These are phyloP conservation scores for Pascua sp. DNA, from an alignment of 1,284 basidiomycete genomes.

Conservation along the genomic window DNA sequence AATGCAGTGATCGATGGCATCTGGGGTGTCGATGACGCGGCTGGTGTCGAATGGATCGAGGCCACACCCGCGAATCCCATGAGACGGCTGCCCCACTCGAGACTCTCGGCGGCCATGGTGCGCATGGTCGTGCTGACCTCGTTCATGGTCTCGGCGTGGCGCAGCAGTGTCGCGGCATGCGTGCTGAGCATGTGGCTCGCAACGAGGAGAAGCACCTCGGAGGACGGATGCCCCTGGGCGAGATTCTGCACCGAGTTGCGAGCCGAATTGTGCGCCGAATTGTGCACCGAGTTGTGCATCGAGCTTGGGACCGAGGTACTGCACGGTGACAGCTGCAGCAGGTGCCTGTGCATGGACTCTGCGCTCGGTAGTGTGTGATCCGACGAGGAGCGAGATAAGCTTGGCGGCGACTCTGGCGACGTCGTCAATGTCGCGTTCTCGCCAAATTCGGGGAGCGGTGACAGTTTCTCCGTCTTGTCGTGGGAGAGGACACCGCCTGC, in stretches of 20 bases:
- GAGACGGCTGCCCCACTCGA: constrained; percentile 26
- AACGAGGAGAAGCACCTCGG: constrained; percentile 22
- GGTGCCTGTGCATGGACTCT: neutral
- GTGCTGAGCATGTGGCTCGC: constrained; percentile 35
- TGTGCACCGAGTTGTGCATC: too few species aligned
- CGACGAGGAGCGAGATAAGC: constrained; percentile 15
- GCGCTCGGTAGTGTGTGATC: constrained; percentile 2
- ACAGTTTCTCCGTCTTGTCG: neutral
- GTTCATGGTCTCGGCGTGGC: constrained; percentile 23
- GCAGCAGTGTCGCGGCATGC: constrained; percentile 30
- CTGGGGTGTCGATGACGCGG: too few species aligned
- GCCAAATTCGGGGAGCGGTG: neutral
- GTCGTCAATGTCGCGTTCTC: neutral
- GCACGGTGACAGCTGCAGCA: constrained; percentile 9
- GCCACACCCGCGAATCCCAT: too few species aligned
- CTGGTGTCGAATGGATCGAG: too few species aligned
- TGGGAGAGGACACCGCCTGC: neutral
- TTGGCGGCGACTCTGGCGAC: neutral
- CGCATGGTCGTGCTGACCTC: constrained; percentile 25
- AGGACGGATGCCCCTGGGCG: neutral
- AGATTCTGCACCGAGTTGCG: too few species aligned
- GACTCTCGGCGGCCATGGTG: constrained; percentile 27
- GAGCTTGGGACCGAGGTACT: neutral
- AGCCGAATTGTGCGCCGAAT: too few species aligned
- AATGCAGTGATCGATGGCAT: too few species aligned